Evolutionary conservation across 495 filamentous ascomycete species (phyloP), one percentile per base, ranked within the genome.

Genomic region (Cenococcum geophilum): DNA sequence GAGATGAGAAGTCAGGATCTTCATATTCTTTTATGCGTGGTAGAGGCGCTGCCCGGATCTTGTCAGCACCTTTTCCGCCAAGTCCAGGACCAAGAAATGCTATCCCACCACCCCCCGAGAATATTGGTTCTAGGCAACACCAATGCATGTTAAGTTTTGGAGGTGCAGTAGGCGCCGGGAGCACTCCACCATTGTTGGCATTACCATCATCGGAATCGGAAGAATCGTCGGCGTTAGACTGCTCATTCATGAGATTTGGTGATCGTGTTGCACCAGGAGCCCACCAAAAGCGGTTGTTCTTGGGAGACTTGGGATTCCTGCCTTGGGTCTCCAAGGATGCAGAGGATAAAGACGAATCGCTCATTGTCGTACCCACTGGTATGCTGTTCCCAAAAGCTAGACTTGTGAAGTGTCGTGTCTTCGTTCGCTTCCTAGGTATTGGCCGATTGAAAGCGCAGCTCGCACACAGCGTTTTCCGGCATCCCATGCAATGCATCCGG

Each of bases 91-190:
- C 75, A 12, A 79, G 72, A 40, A 83, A 81, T 53, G 79, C 81
- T 62, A 84, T 83, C 5, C 81, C 80, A 54, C 82, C 82, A n/a
- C 82, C 81, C 4, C 81, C 81, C 18, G 82, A 84, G 66, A 83
- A 83, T 43, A 81, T 78, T 1, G 82, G 82, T 56, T 83, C 80
- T n/a, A 80, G 77, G 59, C 82, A 85, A 71, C 82, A 85, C 82
- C 82, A 85, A 58, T 80, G 76, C 64, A 82, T 81, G 25, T 76
- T 80, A 54, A 82, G 69, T 43, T 72, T 73, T 18, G 81, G 80
- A 11, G 66, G 69, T 11, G 67, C 58, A 22, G 57, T 23, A 18
- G 68, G 66, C 12, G 55, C 62, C 14, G 71, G 61, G 45, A 68
- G 58, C 25, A 65, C 36, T 52, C 69, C 69, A 12, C 61, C 65